Evolutionary conservation across 805 yeast species (phyloP), one percentile per base, ranked within the genome.

Genomic region (Kazachstania taianensis): DNA sequence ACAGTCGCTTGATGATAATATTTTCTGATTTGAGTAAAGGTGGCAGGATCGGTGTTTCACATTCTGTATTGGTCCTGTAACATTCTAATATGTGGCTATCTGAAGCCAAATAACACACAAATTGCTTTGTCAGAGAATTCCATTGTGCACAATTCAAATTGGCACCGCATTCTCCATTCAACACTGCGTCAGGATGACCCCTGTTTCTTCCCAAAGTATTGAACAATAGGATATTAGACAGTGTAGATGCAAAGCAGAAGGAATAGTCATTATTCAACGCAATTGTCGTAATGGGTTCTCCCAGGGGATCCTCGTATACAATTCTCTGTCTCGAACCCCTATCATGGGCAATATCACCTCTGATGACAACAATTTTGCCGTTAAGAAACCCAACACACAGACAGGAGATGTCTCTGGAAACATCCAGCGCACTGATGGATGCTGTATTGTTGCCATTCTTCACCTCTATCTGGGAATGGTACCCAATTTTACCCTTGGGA

Each of bases 321-420:
- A 80, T 55, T 20, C 96, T 65, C 50, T 89, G 97, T 44, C 92
- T 73, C 7, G 94, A 76, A 0, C 97, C 97, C 40, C 94, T 65
- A 52, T 92, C 98, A 46, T 86, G 74, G 5, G 84, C 45, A 22
- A 92, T 57, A 55, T 92, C 97, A 7, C 98, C 98, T 42, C 97
- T 63, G 0, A 87, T 73, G 5, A 87, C 61, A 2, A 87, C 63
- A 2, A 87, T 85, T 15, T 75, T 68, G 2, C 98, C 98, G 55
- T 86, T 52, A 6, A 44, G 45, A 25, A 47, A 57, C 7, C 61
- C 60, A 1, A 52, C 40, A 5, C 41, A 53, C 7, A 57, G 44
- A 33, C 59, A 52, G 5, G 48, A 41, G 27, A 54, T 25, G 36
- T 53, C 58, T 9, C 32, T 23, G 9, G 52, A 43, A 5, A 49